Base-by-base conservation (phyloP, 2,329 filamentous ascomycete species). In the Stylonectria norvegica region DNA sequence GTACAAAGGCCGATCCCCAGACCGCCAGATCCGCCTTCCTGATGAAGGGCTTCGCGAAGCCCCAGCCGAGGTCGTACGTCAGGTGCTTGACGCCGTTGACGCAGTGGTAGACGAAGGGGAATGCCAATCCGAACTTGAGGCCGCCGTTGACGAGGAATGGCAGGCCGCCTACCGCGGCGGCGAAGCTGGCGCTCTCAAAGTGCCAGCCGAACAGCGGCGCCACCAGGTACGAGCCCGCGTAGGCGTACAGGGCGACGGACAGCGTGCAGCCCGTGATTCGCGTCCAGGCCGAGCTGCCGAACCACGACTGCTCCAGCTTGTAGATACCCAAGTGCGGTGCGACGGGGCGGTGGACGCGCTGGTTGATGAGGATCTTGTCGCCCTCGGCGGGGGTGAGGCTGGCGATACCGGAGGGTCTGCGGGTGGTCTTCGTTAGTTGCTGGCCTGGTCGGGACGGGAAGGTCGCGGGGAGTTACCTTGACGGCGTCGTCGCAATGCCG, bases 251-350 rank as follows among this genome's bases (percentile, higher is more conserved):
- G 35, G 73, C 68, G 50, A 84, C 86, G 45, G 82, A 83, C 53
- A 94, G 76, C 45, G 75, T 66, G 60, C 76, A 69, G 58, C 88
- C 90, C n/a, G 88, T 91, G 70, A 95, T 81, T 59, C 90, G 89
- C 72, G 89, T 86, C 68, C 87, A 76, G 52, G 76, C 75, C 42
- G 73, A 81, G 55, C 81, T 83, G 54, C 76, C 75, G 66, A 87
- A 83, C 84, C 83, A 95, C 56, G 88, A 93, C 70, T 96, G 86
- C 67, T 88, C 81, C 45, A 85, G 79, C 65, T 81, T 78, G 81
- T 96, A 96, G 78, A 94, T 90, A 60, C 70, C 65, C 49, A 96
- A 79, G 64, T 96, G 89, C 40, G 90, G 90, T 32, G 88, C 78
- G 57, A 95, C 76, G 62, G 90, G 90, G 37, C 90, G 90, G 60